These are phyloP conservation scores for Ramularia endophylla DNA, from an alignment of 2,329 filamentous ascomycete genomes.

Conservation along the genomic window DNA sequence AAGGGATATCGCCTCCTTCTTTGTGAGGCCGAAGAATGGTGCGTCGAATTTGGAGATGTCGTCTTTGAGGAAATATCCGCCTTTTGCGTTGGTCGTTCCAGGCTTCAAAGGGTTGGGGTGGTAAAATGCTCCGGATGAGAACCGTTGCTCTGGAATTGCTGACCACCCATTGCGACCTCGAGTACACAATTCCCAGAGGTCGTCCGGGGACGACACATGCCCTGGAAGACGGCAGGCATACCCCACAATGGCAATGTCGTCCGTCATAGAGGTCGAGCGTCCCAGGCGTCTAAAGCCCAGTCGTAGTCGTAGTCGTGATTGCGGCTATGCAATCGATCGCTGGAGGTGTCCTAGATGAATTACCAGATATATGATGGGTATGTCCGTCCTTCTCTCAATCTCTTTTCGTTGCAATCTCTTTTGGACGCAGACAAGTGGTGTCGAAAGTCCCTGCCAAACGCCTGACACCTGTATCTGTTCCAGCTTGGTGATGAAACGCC, in stretches of 20 bases:
- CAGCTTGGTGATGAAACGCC: too few relatives aligned
- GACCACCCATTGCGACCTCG: background rate
- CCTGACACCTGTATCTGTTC: too few relatives aligned
- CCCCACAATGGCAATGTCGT: conserved; percentile 10
- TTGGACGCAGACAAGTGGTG: too few relatives aligned
- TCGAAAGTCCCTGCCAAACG: too few relatives aligned
- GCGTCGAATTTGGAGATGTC: conserved; percentile 17
- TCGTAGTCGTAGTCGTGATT: too few relatives aligned
- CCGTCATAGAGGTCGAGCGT: too few relatives aligned
- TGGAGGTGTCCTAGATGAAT: too few relatives aligned
- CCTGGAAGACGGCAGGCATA: conserved; percentile 9
- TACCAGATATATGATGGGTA: too few relatives aligned
- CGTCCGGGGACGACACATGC: conserved; percentile 4
- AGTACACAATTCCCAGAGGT: conserved; percentile 12
- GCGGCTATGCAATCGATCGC: too few relatives aligned
- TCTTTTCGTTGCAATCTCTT: too few relatives aligned
- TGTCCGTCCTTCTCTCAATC: too few relatives aligned
- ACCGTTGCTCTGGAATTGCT: conserved; percentile 16
- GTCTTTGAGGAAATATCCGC: conserved; percentile 13
- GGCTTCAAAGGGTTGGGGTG: conserved; percentile 8
- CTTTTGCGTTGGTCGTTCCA: background rate
- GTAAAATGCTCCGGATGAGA: conserved; percentile 18
- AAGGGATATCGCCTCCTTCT: conserved; percentile 13
- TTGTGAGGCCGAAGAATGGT: conserved; percentile 16
- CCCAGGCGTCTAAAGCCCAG: too few relatives aligned